Conservation (phyloP, 371 early-diverging fungal species). For the Mucor indicus region DNA sequence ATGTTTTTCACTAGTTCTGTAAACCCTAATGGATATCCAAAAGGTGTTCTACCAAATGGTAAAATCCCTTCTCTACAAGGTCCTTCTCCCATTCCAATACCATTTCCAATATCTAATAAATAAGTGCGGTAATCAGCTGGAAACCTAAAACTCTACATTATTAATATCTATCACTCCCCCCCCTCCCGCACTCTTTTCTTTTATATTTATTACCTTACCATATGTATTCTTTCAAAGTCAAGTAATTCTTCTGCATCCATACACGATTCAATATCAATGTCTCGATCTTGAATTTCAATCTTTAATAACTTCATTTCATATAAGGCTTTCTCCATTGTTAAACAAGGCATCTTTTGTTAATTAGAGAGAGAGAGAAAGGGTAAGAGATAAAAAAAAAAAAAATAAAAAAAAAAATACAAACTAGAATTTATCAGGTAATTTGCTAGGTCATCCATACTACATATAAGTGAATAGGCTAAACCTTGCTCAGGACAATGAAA, state of each 20-base stretch:
- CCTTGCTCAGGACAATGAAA: too few relatives aligned
- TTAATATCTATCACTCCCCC: not conserved
- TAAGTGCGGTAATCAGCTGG: slow-evolving; percentile 10
- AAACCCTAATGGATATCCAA: slow-evolving; percentile 1
- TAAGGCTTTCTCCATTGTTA: not conserved
- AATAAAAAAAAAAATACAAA: too few relatives aligned
- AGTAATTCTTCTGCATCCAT: not conserved
- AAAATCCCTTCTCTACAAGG: slow-evolving; percentile 4
- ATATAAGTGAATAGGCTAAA: too few relatives aligned
- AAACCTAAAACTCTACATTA: not conserved
- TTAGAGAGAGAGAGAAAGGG: too few relatives aligned
- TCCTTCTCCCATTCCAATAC: not conserved
- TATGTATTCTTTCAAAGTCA: not conserved
- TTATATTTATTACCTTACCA: slow-evolving; percentile 1
- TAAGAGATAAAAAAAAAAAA: too few relatives aligned
- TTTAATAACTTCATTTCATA: not conserved
- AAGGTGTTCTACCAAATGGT: slow-evolving; percentile 2
- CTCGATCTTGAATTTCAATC: not conserved
- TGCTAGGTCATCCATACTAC: too few relatives aligned
- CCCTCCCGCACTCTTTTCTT: not conserved
- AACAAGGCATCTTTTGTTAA: not conserved
- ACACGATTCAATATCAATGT: not conserved
- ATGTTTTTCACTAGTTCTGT: not conserved
- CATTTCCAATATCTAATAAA: slow-evolving; percentile 3
- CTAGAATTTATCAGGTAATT: too few relatives aligned